Evolutionary conservation across 768 basidiomycete species (phyloP), one percentile per base, ranked within the genome.

Genomic region (Hygrocybe punicea): DNA sequence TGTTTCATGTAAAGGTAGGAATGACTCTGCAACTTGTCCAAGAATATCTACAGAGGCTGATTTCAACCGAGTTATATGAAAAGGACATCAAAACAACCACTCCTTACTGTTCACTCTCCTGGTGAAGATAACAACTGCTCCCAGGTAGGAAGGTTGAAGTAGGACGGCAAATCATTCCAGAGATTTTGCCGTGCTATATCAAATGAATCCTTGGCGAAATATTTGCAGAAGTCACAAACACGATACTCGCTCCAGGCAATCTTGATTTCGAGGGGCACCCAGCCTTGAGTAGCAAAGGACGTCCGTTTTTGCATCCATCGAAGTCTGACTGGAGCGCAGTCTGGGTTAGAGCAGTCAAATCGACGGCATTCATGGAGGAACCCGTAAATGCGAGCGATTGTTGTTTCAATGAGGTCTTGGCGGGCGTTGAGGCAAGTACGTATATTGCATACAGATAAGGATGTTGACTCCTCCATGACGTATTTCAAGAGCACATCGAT

Each of bases 401-500:
- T 51, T 13, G 14, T 24, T 35, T 51, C 50, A 8, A 35, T 7
- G 25, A 51, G 50, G 16, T 10, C 21, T 35, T 51, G 23, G 29
- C 50, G 50, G 13, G 21, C 50, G 16, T 25, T 11, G 19, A 51
- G 11, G 50, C 19, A 35, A 13, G 33, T 25, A 25, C 21, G 29
- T 11, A 25, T 16, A 35, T 51, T 24, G 19, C 19, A 9, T 35
- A 13, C 16, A 13, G 19, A 24, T 24, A 11, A n/a, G 23, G 21
- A 9, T 9, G 36, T n/a, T 9, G 36, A 9, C n/a, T 39, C n/a
- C 36, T n/a, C n/a, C n/a, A n/a, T n/a, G n/a, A n/a, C 36, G 9
- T 39, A n/a, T 9, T 76, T 72, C 14, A 75, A 63, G 2, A 71
- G 72, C 57, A 73, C 71, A 45, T 65, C 65, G 35, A 75, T 63